phyloP scores from a whole-genome alignment of 441 rosid genomes.

The Populus hybrid region DNA sequence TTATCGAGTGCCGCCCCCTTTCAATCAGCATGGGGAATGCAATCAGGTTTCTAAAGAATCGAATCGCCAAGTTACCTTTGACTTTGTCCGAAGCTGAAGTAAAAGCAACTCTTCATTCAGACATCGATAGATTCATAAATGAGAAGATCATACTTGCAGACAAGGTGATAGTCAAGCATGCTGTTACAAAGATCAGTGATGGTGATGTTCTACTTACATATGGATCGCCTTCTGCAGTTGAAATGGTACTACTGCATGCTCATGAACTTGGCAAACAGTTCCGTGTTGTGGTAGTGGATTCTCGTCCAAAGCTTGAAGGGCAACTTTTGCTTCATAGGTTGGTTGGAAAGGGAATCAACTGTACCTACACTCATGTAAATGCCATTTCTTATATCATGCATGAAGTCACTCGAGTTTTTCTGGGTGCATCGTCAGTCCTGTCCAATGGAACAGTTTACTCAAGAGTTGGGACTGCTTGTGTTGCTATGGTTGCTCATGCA shows the following conservation, averaged over 20 bases:
- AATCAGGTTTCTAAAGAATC: slow-evolving; percentile 65
- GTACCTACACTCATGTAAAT: slow-evolving; percentile 81
- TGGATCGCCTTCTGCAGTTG: slow-evolving; percentile 76
- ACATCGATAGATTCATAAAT: slow-evolving; percentile 67
- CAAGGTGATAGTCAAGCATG: slow-evolving; percentile 71
- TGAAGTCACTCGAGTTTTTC: too few relatives aligned
- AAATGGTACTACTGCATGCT: slow-evolving; percentile 76
- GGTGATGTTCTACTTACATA: slow-evolving; percentile 88
- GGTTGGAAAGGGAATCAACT: slow-evolving; percentile 69
- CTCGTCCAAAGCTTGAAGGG: slow-evolving; percentile 89
- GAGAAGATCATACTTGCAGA: slow-evolving; percentile 78
- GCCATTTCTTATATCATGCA: slow-evolving; percentile 50
- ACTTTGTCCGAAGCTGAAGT: slow-evolving; percentile 64
- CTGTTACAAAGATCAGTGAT: slow-evolving; percentile 79
- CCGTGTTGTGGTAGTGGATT: slow-evolving; percentile 80
- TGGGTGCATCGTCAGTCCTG: too few relatives aligned
- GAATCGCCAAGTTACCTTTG: slow-evolving; percentile 68
- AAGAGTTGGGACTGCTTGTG: slow-evolving; percentile 84
- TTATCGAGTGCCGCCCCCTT: slow-evolving; percentile 74
- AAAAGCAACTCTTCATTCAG: slow-evolving; percentile 59
- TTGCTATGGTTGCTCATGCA: slow-evolving; percentile 91
- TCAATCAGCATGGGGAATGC: slow-evolving; percentile 92
- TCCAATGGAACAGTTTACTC: slow-evolving; percentile 56
- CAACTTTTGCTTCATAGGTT: slow-evolving; percentile 73
- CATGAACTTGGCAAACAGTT: slow-evolving; percentile 73